Evolutionary conservation across 768 basidiomycete genomes (phyloP), one percentile per base, ranked within the genome.

Genomic region (Pleurotus giganteus): DNA sequence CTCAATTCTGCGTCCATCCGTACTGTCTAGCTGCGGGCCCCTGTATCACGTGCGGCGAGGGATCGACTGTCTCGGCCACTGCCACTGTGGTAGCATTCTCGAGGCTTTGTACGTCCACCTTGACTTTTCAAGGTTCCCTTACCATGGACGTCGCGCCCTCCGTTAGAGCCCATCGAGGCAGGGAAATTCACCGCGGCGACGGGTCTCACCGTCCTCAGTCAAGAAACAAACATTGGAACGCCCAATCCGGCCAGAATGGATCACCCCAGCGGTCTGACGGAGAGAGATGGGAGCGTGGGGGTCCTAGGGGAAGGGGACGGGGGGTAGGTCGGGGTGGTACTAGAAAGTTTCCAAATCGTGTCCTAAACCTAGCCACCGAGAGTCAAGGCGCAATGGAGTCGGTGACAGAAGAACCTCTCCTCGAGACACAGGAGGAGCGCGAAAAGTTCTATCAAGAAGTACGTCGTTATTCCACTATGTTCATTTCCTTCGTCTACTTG

Each of bases 371-470:
- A 61, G 70, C 67, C n/a, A 63, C 57, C 26, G 64, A 59, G 17
- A 55, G 53, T 7, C 62, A 58, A 37, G 60, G 59, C 32, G 61
- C 57, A 29, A 57, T 56, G 3, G 59, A 57, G 49, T 63, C 28
- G 55, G 66, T n/a, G 4, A 61, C 65, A 7, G 75, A 84, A 29
- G 77, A 79, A 50, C 81, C 79, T 0, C 77, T 77, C 13, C 67
- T 83, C 15, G 83, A 85, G 39, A 79, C 80, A 0, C 66, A 69
- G 7, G 87, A 89, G 61, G 88, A 86, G 62, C 75, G 81, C 43
- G 87, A 90, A 60, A 74, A 67, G 57, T 88, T 85, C 63, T 91
- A 81, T 62, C 82, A 88, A 69, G 84, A 88, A 77, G 89, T 89
- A 57, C 57, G 82, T 72, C 15, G 41, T 17, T 15, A 54, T 56